Evolutionary conservation across 2,329 filamentous ascomycete species (phyloP).

Genomic region (Pyrenophora teres): DNA sequence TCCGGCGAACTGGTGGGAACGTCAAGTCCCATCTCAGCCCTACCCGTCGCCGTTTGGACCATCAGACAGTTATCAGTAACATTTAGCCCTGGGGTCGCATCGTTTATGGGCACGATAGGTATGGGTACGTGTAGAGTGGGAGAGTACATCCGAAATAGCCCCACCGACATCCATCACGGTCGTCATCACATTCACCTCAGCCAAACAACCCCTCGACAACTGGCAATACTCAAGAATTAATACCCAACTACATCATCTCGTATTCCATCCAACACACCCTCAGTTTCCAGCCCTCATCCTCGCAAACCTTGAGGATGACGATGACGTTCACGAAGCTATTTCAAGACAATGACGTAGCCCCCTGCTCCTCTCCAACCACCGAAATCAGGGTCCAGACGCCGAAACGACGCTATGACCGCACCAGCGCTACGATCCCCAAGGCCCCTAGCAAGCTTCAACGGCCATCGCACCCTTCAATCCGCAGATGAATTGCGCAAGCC

Average conservation of each 20-base stretch:
- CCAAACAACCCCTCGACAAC: not conserved
- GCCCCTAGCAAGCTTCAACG: conserved; percentile 15
- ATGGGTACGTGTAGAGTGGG: no score
- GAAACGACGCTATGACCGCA: conserved; percentile 15
- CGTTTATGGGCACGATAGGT: no score
- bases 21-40: conserved; percentile 9
- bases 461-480: conserved; percentile 15
- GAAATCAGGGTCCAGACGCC: conserved; percentile 11
- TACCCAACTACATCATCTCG: not conserved
- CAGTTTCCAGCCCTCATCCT: not conserved
- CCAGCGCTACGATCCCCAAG: conserved; percentile 4
- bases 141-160: not conserved
- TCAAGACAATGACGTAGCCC: conserved; percentile 25
- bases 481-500: conserved; percentile 15
- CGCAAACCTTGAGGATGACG: not conserved
- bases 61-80: no score
- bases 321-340: conserved; percentile 21
- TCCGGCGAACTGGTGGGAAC: conserved; percentile 12
- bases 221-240: not conserved
- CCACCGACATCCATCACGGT: not conserved
- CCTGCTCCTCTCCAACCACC: not conserved
- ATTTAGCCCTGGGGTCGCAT: no score
- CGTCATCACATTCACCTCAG: not conserved
- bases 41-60: conserved; percentile 1
- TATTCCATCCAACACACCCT: conserved; percentile 1